Evolutionary conservation across 352 stramenopile species (phyloP).

Genomic region (Phytopythium kandeliae): DNA sequence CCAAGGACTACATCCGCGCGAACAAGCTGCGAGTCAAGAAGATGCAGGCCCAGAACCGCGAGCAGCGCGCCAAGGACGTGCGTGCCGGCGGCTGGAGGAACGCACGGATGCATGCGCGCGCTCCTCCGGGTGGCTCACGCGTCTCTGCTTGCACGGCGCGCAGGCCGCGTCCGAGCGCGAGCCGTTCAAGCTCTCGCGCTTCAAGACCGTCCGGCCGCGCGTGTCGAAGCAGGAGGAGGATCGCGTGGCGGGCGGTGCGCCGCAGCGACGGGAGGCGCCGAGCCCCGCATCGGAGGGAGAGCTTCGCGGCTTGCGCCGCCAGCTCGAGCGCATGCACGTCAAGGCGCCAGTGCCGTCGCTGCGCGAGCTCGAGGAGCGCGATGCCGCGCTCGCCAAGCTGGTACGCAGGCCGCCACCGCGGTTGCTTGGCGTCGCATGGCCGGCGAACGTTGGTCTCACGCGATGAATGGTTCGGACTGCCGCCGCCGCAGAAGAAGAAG

Average conservation of each 20-base stretch:
- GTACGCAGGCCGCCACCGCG: too few species aligned
- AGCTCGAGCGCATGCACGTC: slow-evolving; percentile 7
- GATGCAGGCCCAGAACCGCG: slow-evolving; percentile 51
- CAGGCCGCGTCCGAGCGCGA: slow-evolving; percentile 26
- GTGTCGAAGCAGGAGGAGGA: slow-evolving; percentile 30
- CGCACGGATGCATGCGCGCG: too few species aligned
- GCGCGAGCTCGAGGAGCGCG: slow-evolving; percentile 39
- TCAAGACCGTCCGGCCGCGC: slow-evolving; percentile 48
- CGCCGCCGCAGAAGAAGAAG: slow-evolving; percentile 37
- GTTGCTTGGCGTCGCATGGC: too few species aligned
- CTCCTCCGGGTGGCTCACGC: too few species aligned
- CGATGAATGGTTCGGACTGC: too few species aligned
- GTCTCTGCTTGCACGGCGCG: neutral
- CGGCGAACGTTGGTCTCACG: too few species aligned
- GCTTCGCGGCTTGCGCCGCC: slow-evolving; percentile 3
- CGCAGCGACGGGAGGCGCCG: too few species aligned
- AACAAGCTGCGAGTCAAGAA: slow-evolving; percentile 63
- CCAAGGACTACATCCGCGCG: slow-evolving; percentile 55
- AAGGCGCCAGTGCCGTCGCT: slow-evolving; percentile 50
- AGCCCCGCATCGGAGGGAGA: neutral
- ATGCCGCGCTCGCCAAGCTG: slow-evolving; percentile 27
- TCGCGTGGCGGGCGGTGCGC: too few species aligned
- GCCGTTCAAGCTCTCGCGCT: slow-evolving; percentile 61
- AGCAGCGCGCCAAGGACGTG: slow-evolving; percentile 32
- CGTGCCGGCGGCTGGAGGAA: neutral